Conservation (phyloP, 495 filamentous ascomycete genomes). For the Thozetella sp. region DNA sequence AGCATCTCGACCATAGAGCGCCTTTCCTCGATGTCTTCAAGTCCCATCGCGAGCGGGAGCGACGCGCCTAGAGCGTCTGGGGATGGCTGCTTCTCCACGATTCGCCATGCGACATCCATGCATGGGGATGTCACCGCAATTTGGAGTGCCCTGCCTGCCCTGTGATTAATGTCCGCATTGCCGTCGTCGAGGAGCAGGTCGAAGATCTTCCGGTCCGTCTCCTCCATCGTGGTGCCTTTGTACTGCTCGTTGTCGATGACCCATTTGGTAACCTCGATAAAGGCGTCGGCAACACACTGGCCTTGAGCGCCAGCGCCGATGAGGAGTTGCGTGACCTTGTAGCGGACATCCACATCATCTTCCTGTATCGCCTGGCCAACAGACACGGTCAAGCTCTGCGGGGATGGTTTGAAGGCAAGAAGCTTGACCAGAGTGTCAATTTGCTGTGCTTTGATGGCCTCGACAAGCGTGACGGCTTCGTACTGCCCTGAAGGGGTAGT, state of each 20-base stretch:
- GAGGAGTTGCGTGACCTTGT: slow-evolving; percentile 15
- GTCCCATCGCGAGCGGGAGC: slow-evolving; percentile 21
- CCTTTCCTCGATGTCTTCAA: slow-evolving; percentile 7
- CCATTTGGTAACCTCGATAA: slow-evolving; percentile 18
- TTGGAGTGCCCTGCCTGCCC: slow-evolving; percentile 32
- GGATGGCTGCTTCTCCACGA: slow-evolving; percentile 28
- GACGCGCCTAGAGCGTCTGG: slow-evolving; percentile 23
- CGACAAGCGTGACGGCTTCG: slow-evolving; percentile 21
- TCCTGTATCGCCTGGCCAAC: slow-evolving; percentile 22
- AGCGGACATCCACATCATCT: slow-evolving; percentile 10
- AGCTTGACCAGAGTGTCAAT: slow-evolving; percentile 20
- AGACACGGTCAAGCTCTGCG: slow-evolving; percentile 16
- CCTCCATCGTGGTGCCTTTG: slow-evolving; percentile 3
- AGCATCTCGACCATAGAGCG: slow-evolving; percentile 16
- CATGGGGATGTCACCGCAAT: slow-evolving; percentile 28
- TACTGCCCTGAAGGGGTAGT: slow-evolving; percentile 12
- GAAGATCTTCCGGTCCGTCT: slow-evolving; percentile 29
- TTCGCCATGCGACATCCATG: slow-evolving; percentile 29
- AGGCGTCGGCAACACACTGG: slow-evolving; percentile 19
- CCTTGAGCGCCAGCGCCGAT: slow-evolving; percentile 21
- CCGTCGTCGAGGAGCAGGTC: slow-evolving; percentile 36
- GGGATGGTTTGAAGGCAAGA: slow-evolving; percentile 17
- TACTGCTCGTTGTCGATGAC: slow-evolving; percentile 6
- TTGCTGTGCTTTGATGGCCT: slow-evolving; percentile 21
- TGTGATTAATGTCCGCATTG: slow-evolving; percentile 39